Base-by-base conservation (phyloP, 1,284 basidiomycete species). In the Ceratobasidium sp. region DNA sequence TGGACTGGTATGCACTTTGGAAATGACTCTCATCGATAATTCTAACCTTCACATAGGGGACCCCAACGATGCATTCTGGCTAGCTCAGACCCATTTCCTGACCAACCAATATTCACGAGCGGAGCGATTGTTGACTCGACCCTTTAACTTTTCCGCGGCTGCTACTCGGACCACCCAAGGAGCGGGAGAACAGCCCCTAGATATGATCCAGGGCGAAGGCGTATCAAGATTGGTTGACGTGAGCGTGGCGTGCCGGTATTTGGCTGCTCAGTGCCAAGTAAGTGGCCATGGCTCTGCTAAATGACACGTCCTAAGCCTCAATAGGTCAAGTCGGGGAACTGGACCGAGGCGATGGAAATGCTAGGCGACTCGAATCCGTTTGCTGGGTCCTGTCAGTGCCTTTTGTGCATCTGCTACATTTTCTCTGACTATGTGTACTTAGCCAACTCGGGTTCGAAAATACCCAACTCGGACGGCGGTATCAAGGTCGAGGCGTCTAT, bases 61-160 rank as follows among this genome's bases (percentile, higher is more conserved):
- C 74, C 88, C 93, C 34, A 96, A 96, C 78, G 97, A 99, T 79
- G 97, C 95, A 8, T 99, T 98, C 79, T 98, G 96, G 94, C 87
- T 99, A 17, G 96, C 97, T 0, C 96, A 99, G 78, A 93, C 93
- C 0, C 95, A 95, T 80, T 99, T 98, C 78, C 88, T 95, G 80
- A 95, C 92, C 3, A 91, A 96, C 73, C 93, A 98, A 73, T 99
- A 96, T 78, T 90, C 93, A 6, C 91, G 95, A 43, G 96, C 97
- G 0, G 95, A 98, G 78, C 87, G 92, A 55, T 84, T 99, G 20
- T 85, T 99, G 49, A 94, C 90, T 0, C 86, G 92, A 31, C 92
- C 94, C 0, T 92, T 94, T 76, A 73, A 54, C 53, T 49, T 79
- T 15, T 77, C 76, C 0, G 71, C 82, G 83, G 83, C 79, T 57